Evolutionary conservation across 805 yeast genomes (phyloP).

Genomic region (Limtongia smithiae): DNA sequence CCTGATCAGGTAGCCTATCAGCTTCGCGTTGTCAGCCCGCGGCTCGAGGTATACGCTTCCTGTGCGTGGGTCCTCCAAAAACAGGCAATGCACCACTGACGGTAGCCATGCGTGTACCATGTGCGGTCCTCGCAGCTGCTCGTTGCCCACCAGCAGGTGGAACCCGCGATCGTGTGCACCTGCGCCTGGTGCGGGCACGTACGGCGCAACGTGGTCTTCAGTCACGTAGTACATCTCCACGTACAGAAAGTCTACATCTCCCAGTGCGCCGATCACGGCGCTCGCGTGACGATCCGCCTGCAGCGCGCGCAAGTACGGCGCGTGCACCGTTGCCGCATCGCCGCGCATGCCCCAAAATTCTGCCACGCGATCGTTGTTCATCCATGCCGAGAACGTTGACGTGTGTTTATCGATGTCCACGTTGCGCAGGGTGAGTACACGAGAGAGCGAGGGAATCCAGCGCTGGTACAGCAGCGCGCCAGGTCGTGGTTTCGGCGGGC

Average conservation of each 20-base stretch:
- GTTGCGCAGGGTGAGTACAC: constrained; percentile 14
- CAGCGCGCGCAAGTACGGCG: constrained; percentile 19
- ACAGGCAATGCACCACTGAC: constrained; percentile 30
- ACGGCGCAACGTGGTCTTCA: constrained; percentile 32
- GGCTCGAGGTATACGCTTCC: constrained; percentile 31
- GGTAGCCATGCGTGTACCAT: constrained; percentile 31
- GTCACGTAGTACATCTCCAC: constrained; percentile 32
- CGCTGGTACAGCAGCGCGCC: constrained; percentile 27
- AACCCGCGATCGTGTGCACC: constrained; percentile 31
- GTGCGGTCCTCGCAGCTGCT: constrained; percentile 32
- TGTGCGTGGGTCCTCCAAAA: constrained; percentile 29
- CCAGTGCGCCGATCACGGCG: constrained; percentile 29
- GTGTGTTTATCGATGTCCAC: constrained; percentile 15
- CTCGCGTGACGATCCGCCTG: constrained; percentile 22
- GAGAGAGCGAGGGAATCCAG: constrained; percentile 24
- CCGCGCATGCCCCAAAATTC: constrained; percentile 31
- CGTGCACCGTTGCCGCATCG: constrained; percentile 17
- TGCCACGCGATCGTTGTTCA: constrained; percentile 31
- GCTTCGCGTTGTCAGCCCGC: constrained; percentile 30
- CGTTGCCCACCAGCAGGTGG: constrained; percentile 33
- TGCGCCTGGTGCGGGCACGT: constrained; percentile 8
- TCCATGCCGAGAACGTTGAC: constrained; percentile 28
- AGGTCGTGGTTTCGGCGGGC: constrained; percentile 5
- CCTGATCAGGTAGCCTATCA: constrained; percentile 25
- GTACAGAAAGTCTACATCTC: constrained; percentile 27